phyloP scores from a whole-genome alignment of 2,329 filamentous ascomycete genomes.

The Aspergillus sp. region DNA sequence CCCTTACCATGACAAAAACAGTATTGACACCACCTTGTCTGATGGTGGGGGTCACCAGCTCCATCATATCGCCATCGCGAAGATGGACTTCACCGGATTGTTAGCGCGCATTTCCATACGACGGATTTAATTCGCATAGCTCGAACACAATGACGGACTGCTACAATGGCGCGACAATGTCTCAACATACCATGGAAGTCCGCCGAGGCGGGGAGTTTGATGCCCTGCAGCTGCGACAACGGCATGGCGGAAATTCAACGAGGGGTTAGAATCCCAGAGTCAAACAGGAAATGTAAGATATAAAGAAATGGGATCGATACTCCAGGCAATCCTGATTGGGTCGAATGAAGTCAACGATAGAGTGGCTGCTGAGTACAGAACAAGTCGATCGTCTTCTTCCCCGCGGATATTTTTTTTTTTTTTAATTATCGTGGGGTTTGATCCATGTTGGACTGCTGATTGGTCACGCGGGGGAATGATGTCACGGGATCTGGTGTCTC shows the following conservation, averaged over 20 bases:
- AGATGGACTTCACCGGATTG: slow-evolving; percentile 57
- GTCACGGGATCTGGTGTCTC: slow-evolving; percentile 7
- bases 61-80: slow-evolving; percentile 64
- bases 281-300: not conserved
- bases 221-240: slow-evolving; percentile 34
- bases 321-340: not conserved
- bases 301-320: not conserved
- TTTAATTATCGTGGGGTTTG: slow-evolving; percentile 8
- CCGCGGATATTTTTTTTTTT: slow-evolving; percentile 26
- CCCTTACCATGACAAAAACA: slow-evolving; percentile 53
- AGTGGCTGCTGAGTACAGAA: not conserved
- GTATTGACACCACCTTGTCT: slow-evolving; percentile 65
- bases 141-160: not conserved
- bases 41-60: slow-evolving; percentile 55
- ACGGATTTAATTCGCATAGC: not conserved
- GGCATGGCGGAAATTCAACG: slow-evolving; percentile 25
- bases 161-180: not conserved
- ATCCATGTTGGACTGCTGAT: slow-evolving; percentile 12
- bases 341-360: slow-evolving; percentile 4
- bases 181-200: slow-evolving; percentile 57
- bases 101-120: not conserved
- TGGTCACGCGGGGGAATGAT: slow-evolving; percentile 11
- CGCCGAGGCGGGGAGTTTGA: slow-evolving; percentile 61
- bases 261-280: not conserved
- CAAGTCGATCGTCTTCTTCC: slow-evolving; percentile 15